A percentile compares a stretch with the other conserved stretches of the same genome.
Conservation (phyloP, 148 eudicot species). For the Drosera capensis region DNA sequence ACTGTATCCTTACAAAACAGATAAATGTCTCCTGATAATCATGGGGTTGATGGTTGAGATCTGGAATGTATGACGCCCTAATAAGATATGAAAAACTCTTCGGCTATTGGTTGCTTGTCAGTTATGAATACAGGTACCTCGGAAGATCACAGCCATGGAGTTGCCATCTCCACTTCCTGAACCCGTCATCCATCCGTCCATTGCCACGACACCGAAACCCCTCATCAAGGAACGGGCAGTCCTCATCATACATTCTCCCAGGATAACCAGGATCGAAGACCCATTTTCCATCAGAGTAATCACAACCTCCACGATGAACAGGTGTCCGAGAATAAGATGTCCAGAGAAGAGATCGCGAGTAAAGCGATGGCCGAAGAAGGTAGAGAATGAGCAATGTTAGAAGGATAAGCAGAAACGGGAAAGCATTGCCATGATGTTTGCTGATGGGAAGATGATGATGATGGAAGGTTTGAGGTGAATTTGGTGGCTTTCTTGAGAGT, state of each 20-base stretch:
- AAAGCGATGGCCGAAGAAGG: slow-evolving; percentile 13
- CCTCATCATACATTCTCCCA: slow-evolving; percentile 26
- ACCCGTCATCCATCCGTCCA: slow-evolving; percentile 39
- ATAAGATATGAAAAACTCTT: not conserved
- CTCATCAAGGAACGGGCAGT: slow-evolving; percentile 57
- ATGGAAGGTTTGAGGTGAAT: slow-evolving; percentile 3
- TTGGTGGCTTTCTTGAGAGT: slow-evolving; percentile 6
- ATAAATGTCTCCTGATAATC: too few relatives aligned
- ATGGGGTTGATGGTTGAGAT: not conserved
- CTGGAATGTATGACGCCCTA: not conserved
- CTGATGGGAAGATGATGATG: slow-evolving; percentile 11
- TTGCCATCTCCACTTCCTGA: slow-evolving; percentile 71
- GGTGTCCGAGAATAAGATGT: slow-evolving; percentile 7
- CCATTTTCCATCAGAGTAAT: slow-evolving; percentile 52
- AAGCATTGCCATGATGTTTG: slow-evolving; percentile 9
- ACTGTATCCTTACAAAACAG: too few relatives aligned
- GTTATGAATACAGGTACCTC: slow-evolving; percentile 20
- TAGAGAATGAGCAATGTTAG: slow-evolving; percentile 9
- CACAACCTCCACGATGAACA: slow-evolving; percentile 20
- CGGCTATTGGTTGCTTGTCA: not conserved
- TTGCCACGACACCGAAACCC: slow-evolving; percentile 56
- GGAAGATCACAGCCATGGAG: slow-evolving; percentile 51
- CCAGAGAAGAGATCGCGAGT: slow-evolving; percentile 6
- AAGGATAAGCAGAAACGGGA: slow-evolving; percentile 12
- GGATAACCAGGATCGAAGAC: slow-evolving; percentile 35